Percentiles rank a stretch among this genome's conserved stretches.
Evolutionary conservation across 163 green algal species (phyloP).

Genomic region (Scenedesmus sp.): DNA sequence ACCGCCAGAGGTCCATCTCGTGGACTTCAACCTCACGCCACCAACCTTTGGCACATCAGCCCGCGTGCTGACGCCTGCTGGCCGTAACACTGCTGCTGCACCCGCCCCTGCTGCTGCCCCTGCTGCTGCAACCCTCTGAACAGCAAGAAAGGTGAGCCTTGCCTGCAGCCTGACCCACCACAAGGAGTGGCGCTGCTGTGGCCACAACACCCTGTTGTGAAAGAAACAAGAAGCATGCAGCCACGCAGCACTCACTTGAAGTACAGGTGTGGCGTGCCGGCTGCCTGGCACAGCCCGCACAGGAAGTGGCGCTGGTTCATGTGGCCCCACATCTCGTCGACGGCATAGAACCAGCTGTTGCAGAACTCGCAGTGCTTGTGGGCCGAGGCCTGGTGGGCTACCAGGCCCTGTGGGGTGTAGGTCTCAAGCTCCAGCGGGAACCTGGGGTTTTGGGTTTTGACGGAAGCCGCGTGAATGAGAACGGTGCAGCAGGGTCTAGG

Average conservation of each 20-base stretch:
- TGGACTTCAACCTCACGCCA: too few species aligned
- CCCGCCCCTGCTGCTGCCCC: too few species aligned
- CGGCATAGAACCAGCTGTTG: slow-evolving; percentile 61
- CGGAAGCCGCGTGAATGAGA: too few species aligned
- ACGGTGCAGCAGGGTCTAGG: background rate
- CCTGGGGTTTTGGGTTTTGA: slow-evolving; percentile 11
- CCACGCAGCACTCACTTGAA: slow-evolving; percentile 54
- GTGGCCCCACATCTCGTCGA: slow-evolving; percentile 61
- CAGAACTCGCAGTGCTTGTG: slow-evolving; percentile 82
- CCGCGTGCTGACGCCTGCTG: too few species aligned
- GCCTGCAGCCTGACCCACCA: slow-evolving; percentile 51
- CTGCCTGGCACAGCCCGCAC: slow-evolving; percentile 60
- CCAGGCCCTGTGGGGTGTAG: slow-evolving; percentile 50
- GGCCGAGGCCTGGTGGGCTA: slow-evolving; percentile 55
- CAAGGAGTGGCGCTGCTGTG: slow-evolving; percentile 49
- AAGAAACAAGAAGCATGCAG: too few species aligned
- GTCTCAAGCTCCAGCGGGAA: slow-evolving; percentile 76
- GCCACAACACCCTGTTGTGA: too few species aligned
- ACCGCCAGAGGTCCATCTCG: too few species aligned
- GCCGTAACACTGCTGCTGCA: too few species aligned
- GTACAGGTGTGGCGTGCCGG: slow-evolving; percentile 48
- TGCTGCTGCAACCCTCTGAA: background rate
- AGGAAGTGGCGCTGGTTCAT: slow-evolving; percentile 61
- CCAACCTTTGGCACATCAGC: too few species aligned
- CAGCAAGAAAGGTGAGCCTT: slow-evolving; percentile 16